Percentiles rank a stretch among this genome's conserved stretches.
phyloP scores from a whole-genome alignment of 2,329 filamentous ascomycete genomes.

The Paracorniculantispora psalliotae region DNA sequence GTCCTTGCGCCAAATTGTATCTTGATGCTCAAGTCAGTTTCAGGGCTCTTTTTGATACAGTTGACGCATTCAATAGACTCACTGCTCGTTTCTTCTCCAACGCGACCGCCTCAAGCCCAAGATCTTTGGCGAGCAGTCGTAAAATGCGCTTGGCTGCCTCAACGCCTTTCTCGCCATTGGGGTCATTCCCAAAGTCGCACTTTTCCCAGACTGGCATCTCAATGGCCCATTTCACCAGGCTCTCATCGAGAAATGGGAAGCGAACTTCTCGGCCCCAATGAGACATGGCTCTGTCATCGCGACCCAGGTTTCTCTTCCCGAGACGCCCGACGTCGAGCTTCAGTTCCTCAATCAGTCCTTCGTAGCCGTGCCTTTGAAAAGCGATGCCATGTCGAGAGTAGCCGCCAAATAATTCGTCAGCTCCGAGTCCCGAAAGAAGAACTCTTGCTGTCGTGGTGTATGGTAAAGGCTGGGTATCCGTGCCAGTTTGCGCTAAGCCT shows the following conservation, averaged over 20 bases:
- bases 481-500: slow-evolving; percentile 41
- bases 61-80: slow-evolving; percentile 25
- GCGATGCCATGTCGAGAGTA: slow-evolving; percentile 81
- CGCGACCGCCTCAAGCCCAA: slow-evolving; percentile 69
- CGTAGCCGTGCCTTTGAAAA: slow-evolving; percentile 63
- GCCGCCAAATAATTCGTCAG: slow-evolving; percentile 93
- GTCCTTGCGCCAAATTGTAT: slow-evolving; percentile 81
- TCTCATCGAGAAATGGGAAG: slow-evolving; percentile 88
- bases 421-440: slow-evolving; percentile 85
- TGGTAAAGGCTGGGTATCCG: slow-evolving; percentile 21
- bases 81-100: slow-evolving; percentile 91
- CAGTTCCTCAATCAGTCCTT: slow-evolving; percentile 73
- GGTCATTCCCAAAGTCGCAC: slow-evolving; percentile 70
- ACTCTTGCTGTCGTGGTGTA: slow-evolving; percentile 74
- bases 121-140: slow-evolving; percentile 66
- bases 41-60: background rate
- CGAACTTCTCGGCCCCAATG: slow-evolving; percentile 85
- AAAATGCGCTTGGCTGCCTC: slow-evolving; percentile 80
- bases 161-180: slow-evolving; percentile 35
- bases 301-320: slow-evolving; percentile 88
- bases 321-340: slow-evolving; percentile 79
- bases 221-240: slow-evolving; percentile 77
- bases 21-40: slow-evolving; percentile 30
- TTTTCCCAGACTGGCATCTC: slow-evolving; percentile 73
- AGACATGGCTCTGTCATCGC: slow-evolving; percentile 86